Percentiles rank a stretch among this genome's conserved stretches.
Conservation (phyloP, 352 stramenopile genomes). For the Globisporangium carolinianum region DNA sequence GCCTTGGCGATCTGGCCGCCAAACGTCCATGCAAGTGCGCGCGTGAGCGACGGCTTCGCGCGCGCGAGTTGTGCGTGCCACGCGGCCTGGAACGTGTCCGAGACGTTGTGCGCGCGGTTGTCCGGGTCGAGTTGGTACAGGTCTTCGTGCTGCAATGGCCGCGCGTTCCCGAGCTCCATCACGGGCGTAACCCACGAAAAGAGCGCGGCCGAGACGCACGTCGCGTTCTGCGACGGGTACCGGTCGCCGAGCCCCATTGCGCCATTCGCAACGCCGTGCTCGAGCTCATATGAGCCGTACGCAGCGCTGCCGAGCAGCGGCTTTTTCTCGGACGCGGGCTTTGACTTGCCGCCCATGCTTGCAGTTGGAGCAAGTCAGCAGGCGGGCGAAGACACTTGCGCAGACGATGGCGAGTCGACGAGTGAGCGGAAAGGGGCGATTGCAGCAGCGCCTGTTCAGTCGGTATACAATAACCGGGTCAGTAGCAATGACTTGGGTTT, state of each 20-base stretch:
- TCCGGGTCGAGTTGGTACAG: constrained; percentile 76
- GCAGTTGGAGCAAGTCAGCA: too few relatives aligned
- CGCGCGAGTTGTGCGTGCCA: constrained; percentile 36
- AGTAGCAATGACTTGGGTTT: too few relatives aligned
- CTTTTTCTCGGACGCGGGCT: constrained; percentile 17
- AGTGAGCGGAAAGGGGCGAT: too few relatives aligned
- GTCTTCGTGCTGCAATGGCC: constrained; percentile 73
- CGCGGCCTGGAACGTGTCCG: constrained; percentile 29
- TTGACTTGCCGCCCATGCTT: not conserved
- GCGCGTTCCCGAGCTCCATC: constrained; percentile 77
- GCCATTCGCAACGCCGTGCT: constrained; percentile 1
- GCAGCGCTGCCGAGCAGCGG: constrained; percentile 19
- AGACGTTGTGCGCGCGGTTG: constrained; percentile 55
- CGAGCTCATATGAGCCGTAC: not conserved
- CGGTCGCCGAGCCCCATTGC: constrained; percentile 35
- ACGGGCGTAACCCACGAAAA: constrained; percentile 87
- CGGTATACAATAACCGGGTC: too few relatives aligned
- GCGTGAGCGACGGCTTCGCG: constrained; percentile 42
- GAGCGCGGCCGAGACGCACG: constrained; percentile 54
- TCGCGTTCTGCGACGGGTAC: constrained; percentile 47
- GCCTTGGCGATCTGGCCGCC: constrained; percentile 47
- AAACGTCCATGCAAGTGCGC: constrained; percentile 44
- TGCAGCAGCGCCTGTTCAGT: too few relatives aligned
- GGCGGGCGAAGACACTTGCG: too few relatives aligned
- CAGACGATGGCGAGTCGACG: too few relatives aligned